These are phyloP conservation scores for Ruellia speciosa DNA, from an alignment of 305 asterid genomes.

Conservation along the genomic window DNA sequence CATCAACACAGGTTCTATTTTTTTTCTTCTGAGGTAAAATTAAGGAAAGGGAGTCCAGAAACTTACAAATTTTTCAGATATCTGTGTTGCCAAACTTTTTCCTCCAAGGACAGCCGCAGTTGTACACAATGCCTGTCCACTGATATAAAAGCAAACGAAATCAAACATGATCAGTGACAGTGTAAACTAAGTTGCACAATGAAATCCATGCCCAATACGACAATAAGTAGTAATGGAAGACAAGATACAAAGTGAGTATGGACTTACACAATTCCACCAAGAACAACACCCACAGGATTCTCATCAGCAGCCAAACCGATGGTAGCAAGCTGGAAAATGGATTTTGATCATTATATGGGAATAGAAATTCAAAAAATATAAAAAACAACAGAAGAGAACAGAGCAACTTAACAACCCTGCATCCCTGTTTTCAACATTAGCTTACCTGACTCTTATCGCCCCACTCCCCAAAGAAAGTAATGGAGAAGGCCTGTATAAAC, in stretches of 20 bases:
- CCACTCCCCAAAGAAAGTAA: conserved; percentile 62
- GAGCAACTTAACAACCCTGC: background rate
- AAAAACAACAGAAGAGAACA: no score
- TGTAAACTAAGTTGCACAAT: background rate
- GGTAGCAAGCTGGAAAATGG: conserved; percentile 68
- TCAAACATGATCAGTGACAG: conserved; percentile 2
- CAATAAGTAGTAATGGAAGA: background rate
- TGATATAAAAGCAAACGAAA: conserved; percentile 33
- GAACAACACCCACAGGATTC: conserved; percentile 96
- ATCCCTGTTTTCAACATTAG: background rate
- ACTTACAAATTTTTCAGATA: conserved; percentile 82
- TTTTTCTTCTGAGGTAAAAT: background rate
- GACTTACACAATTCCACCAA: conserved; percentile 91
- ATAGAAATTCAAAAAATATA: background rate
- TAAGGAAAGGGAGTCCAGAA: conserved; percentile 9
- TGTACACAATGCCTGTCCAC: conserved; percentile 93
- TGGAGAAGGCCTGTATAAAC: conserved; percentile 41
- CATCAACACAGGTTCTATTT: background rate
- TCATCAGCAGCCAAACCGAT: conserved; percentile 99
- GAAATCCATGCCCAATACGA: background rate
- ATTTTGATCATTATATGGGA: conserved; percentile 10
- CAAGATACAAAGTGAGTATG: background rate
- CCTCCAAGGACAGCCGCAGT: conserved; percentile 97
- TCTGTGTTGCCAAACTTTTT: conserved; percentile 77
- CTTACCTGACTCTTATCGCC: conserved; percentile 71